Base-by-base conservation (phyloP, 106 monocot genomes). In the Agapanthus africanus region DNA sequence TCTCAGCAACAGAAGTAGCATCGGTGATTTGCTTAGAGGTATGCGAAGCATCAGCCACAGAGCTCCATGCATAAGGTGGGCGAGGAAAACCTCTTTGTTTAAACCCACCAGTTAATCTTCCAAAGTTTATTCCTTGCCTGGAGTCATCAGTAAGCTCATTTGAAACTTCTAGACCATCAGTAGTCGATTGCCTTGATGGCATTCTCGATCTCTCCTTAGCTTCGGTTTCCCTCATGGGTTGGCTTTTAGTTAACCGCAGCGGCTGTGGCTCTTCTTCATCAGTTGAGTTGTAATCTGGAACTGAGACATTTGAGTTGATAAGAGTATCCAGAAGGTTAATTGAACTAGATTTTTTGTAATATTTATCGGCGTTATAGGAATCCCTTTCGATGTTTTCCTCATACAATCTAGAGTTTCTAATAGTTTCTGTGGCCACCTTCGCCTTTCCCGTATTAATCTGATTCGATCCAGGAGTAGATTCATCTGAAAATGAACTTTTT, bases 91-190 rank as follows among this genome's bases (percentile, higher is more conserved):
- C 73, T 70, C 64, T 75, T 36, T 83, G 80, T 78, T 61, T 90
- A 7, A 90, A 36, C 37, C 90, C 90, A 74, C 86, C 83, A 28
- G 70, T 86, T 81, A 86, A 68, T 60, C 64, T 83, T 56, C 78
- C 83, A 74, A 81, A 76, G 40, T 75, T 79, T 63, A 86, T 65
- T 11, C 71, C 70, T 7, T n/a, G 38, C 2, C 26, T 49, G 22
- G 40, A 49, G 65, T 74, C 73, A 73, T 63, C 5, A 9, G 33
- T 59, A 26, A 64, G 26, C 35, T 75, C 67, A 49, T 77, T 39
- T 41, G 67, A 46, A 36, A 52, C 38, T 38, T 63, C 56, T 33
- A 65, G 40, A 76, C 10, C 40, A 59, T 75, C 62, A 40, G 2
- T 23, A 49, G 2, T 60, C 16, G 37, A 46, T n/a, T 46, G 59